Base-by-base conservation (phyloP, 2,329 filamentous ascomycete species). In the Zasmidium citrigriseum region DNA sequence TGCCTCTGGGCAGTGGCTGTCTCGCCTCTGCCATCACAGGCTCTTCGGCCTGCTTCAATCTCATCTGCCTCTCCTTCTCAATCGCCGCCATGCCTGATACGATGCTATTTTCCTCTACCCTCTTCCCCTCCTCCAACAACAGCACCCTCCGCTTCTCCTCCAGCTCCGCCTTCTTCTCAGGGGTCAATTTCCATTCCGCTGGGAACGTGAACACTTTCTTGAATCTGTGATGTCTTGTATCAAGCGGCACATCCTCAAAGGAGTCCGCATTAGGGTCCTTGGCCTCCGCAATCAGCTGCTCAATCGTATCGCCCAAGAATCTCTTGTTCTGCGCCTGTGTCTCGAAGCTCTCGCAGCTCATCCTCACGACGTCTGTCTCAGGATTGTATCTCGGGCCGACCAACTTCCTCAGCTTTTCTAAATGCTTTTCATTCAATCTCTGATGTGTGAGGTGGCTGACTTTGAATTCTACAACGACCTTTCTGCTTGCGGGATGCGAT, bases 301-400 rank as follows among this genome's bases (percentile, higher is more conserved):
- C 81, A 51, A 98, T 84, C 50, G 91, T 76, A 68, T 96, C 91
- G 54, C 86, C 89, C 21, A 99, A 82, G 73, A 95, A 95, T n/a
- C 91, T 87, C 82, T 98, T 99, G 80, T 99, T 99, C 79, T 98
- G 93, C 18, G 93, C 91, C 72, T 91, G 89, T 55, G 93, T 90
- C 72, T 91, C 86, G 74, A 89, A 96, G 22, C 61, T 65, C 76
- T 98, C 95, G 78, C 89, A 90, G 72, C 89, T 92, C 83, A 99
- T 96, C 77, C 90, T 92, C 68, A 97, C 81, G 59, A 91, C 79
- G 67, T 92, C 86, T 55, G 82, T 91, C 67, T 88, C 83, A 0
- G 93, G 93, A 79, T 98, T 95, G 82, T 92, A 98, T 64, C 95
- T 88, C 16, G 87, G 75, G 1, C 95, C 96, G 20, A 85, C 86